Evolutionary conservation across 257 asterid species (phyloP).

Genomic region (Lycium barbarum): DNA sequence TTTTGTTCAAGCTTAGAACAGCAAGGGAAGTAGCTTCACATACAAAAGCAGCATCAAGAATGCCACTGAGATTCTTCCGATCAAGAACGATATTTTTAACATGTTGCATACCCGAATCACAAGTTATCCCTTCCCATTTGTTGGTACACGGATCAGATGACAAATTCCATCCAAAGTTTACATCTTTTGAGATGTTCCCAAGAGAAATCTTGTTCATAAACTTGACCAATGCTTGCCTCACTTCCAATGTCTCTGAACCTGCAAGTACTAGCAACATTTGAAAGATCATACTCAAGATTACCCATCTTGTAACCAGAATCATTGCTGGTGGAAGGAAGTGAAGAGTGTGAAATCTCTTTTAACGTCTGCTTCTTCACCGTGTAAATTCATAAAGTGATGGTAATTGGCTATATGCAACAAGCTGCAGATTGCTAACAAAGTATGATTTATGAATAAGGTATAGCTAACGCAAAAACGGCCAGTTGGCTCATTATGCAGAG

Average conservation of each 20-base stretch:
- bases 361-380: neutral
- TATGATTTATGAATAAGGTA: neutral
- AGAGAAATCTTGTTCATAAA: constrained; percentile 62
- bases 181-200: constrained; percentile 37
- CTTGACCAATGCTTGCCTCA: constrained; percentile 48
- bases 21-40: constrained; percentile 49
- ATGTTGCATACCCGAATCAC: constrained; percentile 40
- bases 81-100: constrained; percentile 62
- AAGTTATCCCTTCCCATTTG: constrained; percentile 65
- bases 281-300: constrained; percentile 28
- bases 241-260: constrained; percentile 56
- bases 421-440: neutral
- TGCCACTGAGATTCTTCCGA: constrained; percentile 53
- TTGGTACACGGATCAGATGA: constrained; percentile 69
- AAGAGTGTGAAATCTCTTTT: neutral
- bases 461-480: constrained; percentile 12
- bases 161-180: constrained; percentile 66
- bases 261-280: constrained; percentile 33
- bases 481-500: constrained; percentile 17
- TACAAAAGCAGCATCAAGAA: constrained; percentile 54
- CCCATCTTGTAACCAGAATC: constrained; percentile 26
- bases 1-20: constrained; percentile 65
- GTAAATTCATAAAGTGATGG: neutral
- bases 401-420: neutral
- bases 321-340: neutral